These are phyloP conservation scores for Beauveria rudraprayagi DNA, from an alignment of 2,329 filamentous ascomycete species.

Conservation along the genomic window DNA sequence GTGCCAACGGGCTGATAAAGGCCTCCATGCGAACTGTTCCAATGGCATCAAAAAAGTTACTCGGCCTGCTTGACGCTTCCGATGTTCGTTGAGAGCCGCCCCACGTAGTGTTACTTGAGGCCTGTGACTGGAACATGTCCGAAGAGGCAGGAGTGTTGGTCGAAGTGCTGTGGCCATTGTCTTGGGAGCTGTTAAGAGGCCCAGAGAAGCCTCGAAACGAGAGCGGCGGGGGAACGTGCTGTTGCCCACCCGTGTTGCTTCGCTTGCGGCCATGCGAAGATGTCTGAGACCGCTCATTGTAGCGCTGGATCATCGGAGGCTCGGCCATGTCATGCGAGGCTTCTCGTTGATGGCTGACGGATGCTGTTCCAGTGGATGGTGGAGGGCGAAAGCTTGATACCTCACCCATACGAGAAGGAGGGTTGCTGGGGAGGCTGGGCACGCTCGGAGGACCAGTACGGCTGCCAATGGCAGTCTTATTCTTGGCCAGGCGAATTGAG, in stretches of 20 bases:
- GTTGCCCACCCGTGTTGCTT: slow-evolving; percentile 75
- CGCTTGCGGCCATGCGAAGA: slow-evolving; percentile 68
- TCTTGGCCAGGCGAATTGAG: slow-evolving; percentile 83
- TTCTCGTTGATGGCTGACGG: slow-evolving; percentile 35
- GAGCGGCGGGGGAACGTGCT: slow-evolving; percentile 50
- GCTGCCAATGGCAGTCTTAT: slow-evolving; percentile 37
- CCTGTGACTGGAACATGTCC: slow-evolving; percentile 51
- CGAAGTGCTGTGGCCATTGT: slow-evolving; percentile 47
- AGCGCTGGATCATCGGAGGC: slow-evolving; percentile 64
- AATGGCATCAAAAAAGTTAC: slow-evolving; percentile 76
- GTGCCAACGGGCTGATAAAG: slow-evolving; percentile 65
- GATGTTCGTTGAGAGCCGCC: slow-evolving; percentile 44
- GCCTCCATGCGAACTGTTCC: slow-evolving; percentile 96
- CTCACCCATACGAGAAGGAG: slow-evolving; percentile 30
- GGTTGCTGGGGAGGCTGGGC: slow-evolving; percentile 35
- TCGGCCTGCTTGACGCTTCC: slow-evolving; percentile 44
- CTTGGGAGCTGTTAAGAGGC: slow-evolving; percentile 33
- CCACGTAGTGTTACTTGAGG: slow-evolving; percentile 36
- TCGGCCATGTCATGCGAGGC: slow-evolving; percentile 55
- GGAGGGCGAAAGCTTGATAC: slow-evolving; percentile 28
- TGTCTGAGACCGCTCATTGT: slow-evolving; percentile 46
- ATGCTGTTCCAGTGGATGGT: slow-evolving; percentile 31
- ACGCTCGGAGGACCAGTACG: slow-evolving; percentile 44
- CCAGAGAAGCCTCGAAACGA: slow-evolving; percentile 74
- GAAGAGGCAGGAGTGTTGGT: slow-evolving; percentile 52